Conservation (phyloP, 2,329 filamentous ascomycete species). For the Nemania abortiva region DNA sequence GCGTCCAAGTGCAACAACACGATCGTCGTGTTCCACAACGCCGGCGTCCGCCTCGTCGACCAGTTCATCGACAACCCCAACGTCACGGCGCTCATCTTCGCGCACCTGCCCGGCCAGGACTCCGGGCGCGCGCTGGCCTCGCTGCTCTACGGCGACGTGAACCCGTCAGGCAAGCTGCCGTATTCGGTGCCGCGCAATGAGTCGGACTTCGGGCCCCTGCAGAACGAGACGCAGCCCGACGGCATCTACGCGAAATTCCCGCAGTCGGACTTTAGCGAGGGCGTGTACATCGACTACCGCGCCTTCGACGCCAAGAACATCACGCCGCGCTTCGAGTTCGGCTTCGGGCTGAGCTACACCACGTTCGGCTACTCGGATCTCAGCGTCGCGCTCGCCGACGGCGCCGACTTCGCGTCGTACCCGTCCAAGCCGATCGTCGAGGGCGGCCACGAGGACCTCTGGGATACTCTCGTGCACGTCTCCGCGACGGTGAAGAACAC, state of each 20-base stretch:
- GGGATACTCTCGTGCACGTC: slow-evolving; percentile 61
- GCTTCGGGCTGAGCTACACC: slow-evolving; percentile 76
- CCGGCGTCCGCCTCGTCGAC: slow-evolving; percentile 70
- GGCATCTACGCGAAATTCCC: slow-evolving; percentile 53
- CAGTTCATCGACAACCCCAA: slow-evolving; percentile 73
- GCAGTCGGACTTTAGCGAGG: slow-evolving; percentile 64
- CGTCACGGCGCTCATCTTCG: slow-evolving; percentile 78
- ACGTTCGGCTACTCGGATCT: slow-evolving; percentile 70
- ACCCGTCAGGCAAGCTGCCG: slow-evolving; percentile 61
- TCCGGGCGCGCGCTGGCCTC: slow-evolving; percentile 79
- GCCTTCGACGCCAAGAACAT: slow-evolving; percentile 70
- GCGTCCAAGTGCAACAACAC: slow-evolving; percentile 67
- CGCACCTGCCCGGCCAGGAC: slow-evolving; percentile 60
- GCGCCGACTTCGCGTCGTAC: slow-evolving; percentile 50
- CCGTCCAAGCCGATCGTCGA: slow-evolving; percentile 56
- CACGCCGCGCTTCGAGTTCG: slow-evolving; percentile 73
- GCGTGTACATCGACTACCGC: slow-evolving; percentile 74
- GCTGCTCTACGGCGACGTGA: slow-evolving; percentile 74
- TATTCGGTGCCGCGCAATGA: slow-evolving; percentile 64
- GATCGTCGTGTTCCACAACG: slow-evolving; percentile 73
- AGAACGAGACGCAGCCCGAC: slow-evolving; percentile 57
- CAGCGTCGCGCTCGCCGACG: slow-evolving; percentile 39
- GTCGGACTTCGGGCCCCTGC: slow-evolving; percentile 59
- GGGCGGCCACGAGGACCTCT: slow-evolving; percentile 62
- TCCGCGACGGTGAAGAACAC: slow-evolving; percentile 75